phyloP scores from a whole-genome alignment of 2,329 filamentous ascomycete genomes.

The Apiospora marii region DNA sequence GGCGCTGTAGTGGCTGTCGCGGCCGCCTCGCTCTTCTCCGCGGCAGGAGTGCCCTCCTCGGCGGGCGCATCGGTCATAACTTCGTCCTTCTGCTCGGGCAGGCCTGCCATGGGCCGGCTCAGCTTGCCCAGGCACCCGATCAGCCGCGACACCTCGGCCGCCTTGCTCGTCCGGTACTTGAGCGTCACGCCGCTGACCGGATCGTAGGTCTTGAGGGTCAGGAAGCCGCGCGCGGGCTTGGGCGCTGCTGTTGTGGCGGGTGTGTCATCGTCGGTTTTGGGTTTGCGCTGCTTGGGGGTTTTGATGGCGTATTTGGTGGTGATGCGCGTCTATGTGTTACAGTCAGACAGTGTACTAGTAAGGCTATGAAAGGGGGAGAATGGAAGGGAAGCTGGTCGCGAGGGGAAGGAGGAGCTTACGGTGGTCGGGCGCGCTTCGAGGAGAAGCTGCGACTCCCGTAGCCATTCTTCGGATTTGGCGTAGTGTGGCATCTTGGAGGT shows the following conservation, averaged over 20 bases:
- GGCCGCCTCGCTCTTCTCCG: conserved; percentile 33
- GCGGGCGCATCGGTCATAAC: conserved; percentile 50
- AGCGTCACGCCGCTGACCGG: conserved; percentile 81
- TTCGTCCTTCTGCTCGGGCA: conserved; percentile 54
- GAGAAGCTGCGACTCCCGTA: conserved; percentile 84
- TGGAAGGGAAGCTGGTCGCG: background rate
- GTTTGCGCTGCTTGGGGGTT: conserved; percentile 31
- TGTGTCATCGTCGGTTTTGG: conserved; percentile 40
- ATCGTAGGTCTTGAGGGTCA: conserved; percentile 91
- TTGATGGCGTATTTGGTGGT: conserved; percentile 87
- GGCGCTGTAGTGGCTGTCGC: conserved; percentile 34
- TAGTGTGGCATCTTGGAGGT: conserved; percentile 74
- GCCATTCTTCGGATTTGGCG: conserved; percentile 86
- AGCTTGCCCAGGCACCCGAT: conserved; percentile 79
- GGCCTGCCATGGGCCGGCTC: conserved; percentile 71
- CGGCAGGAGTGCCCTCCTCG: conserved; percentile 44
- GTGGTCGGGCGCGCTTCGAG: conserved; percentile 86
- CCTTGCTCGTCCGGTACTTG: conserved; percentile 92
- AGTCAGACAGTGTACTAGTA: background rate
- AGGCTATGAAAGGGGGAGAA: too few relatives aligned
- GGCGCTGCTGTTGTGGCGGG: conserved; percentile 39
- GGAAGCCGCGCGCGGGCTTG: conserved; percentile 66
- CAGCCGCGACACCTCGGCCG: conserved; percentile 85
- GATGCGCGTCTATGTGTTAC: conserved; percentile 74
- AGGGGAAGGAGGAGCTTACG: conserved; percentile 54